Percentiles rank a stretch among this genome's conserved stretches.
phyloP scores from a whole-genome alignment of 768 basidiomycete genomes.

The Albatrellus ellisii region DNA sequence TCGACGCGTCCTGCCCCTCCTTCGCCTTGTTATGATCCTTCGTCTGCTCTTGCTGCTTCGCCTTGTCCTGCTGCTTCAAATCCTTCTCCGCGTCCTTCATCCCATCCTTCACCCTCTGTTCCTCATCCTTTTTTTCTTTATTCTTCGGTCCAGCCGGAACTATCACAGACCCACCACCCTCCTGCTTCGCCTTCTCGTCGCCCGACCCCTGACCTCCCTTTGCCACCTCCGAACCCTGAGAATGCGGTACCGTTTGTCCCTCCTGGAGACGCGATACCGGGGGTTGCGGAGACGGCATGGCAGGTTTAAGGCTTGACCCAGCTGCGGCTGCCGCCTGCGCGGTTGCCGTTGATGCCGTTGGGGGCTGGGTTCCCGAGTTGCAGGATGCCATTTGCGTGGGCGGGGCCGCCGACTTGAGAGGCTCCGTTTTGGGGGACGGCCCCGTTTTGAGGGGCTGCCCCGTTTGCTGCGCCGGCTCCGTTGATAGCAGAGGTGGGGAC shows the following conservation, averaged over 20 bases:
- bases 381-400: neutral
- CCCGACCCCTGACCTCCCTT: too few species aligned
- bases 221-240: conserved; percentile 2
- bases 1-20: too few species aligned
- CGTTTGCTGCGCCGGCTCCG: neutral
- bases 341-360: neutral
- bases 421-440: neutral
- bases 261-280: neutral
- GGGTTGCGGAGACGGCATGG: neutral
- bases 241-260: neutral
- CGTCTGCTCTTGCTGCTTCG: neutral
- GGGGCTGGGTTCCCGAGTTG: neutral
- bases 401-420: neutral
- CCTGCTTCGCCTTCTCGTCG: neutral
- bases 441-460: neutral
- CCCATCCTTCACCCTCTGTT: neutral
- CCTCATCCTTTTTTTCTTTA: neutral
- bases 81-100: neutral
- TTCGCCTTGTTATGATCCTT: neutral
- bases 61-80: neutral
- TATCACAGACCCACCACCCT: neutral
- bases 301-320: conserved; percentile 2
- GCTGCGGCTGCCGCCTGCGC: conserved; percentile 8
- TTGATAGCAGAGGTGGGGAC: conserved; percentile 2
- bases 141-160: neutral